Base-by-base conservation (phyloP, 2,329 filamentous ascomycete genomes). In the Talaromyces sp. region DNA sequence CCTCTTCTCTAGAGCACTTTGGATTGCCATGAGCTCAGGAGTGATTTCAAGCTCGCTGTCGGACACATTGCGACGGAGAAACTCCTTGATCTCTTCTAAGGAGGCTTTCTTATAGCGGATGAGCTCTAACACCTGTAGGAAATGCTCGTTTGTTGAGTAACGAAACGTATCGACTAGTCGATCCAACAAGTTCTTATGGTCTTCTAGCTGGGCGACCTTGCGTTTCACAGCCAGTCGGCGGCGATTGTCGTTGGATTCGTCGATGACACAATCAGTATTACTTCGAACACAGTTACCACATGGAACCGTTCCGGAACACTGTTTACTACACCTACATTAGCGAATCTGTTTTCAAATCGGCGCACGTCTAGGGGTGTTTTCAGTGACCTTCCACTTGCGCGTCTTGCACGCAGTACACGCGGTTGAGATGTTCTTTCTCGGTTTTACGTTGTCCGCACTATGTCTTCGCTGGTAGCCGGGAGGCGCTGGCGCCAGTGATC, bases 281-380 rank as follows among this genome's bases (percentile, higher is more conserved):
- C 57, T 64, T n/a, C 61, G 60, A 30, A 56, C 51, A 55, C 70
- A 72, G 15, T 62, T 64, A 8, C 65, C 59, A 60, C 70, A 72
- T 4, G 69, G 67, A 3, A 58, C 42, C 6, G 64, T 63, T 49
- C 69, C 67, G 55, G 60, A 60, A 66, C 61, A 70, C 68, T 68
- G 51, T 81, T 60, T 75, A 77, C 39, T 73, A 75, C 70, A 7
- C 39, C 17, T 27, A 27, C 11, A 42, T 62, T 58, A 62, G 60
- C 15, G 11, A 30, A 22, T 11, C 10, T 53, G 17, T 36, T 42
- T 30, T n/a, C 8, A 30, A 30, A 36, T 17, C 27, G 19, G 7
- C 42, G 19, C 25, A 17, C 54, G 15, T 27, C 30, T 28, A 47
- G n/a, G n/a, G n/a, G 11, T 19, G 4, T 47, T 39, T 13, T 32